A percentile compares a stretch with the other conserved stretches of the same genome.
Conservation (phyloP, 768 basidiomycete species). For the Suillus spraguei region DNA sequence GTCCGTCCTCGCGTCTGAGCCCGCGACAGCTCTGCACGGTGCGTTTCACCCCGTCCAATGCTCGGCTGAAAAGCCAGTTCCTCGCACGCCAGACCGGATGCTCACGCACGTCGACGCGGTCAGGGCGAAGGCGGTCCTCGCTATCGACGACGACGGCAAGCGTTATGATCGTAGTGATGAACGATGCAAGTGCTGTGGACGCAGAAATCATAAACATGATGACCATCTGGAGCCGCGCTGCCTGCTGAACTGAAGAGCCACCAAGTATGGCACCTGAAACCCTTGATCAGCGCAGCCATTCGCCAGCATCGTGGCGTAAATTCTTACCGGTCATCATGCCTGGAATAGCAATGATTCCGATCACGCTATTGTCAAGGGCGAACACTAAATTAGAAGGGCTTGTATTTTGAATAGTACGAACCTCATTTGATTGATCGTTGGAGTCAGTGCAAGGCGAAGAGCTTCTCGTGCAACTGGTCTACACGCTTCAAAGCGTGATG, state of each 20-base stretch:
- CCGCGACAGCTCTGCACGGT: conserved; percentile 15
- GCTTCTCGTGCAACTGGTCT: conserved; percentile 78
- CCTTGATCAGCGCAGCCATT: conserved; percentile 42
- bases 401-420: conserved; percentile 23
- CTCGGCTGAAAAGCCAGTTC: conserved; percentile 30
- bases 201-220: conserved; percentile 95
- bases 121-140: conserved; percentile 64
- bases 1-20: conserved; percentile 1
- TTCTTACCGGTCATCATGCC: conserved; percentile 36
- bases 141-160: conserved; percentile 67
- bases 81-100: conserved; percentile 38
- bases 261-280: conserved; percentile 93
- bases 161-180: conserved; percentile 61
- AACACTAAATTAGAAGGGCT: background rate
- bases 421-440: conserved; percentile 89
- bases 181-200: conserved; percentile 69
- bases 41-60: conserved; percentile 18
- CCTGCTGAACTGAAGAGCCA: conserved; percentile 82
- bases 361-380: conserved; percentile 46
- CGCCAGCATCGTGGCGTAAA: background rate
- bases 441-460: conserved; percentile 77
- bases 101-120: conserved; percentile 51
- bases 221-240: conserved; percentile 86
- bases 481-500: conserved; percentile 82
- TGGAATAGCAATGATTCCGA: conserved; percentile 78